Evolutionary conservation across 2,329 filamentous ascomycete genomes (phyloP), one percentile per base, ranked within the genome.

Genomic region (Cadophora malorum): DNA sequence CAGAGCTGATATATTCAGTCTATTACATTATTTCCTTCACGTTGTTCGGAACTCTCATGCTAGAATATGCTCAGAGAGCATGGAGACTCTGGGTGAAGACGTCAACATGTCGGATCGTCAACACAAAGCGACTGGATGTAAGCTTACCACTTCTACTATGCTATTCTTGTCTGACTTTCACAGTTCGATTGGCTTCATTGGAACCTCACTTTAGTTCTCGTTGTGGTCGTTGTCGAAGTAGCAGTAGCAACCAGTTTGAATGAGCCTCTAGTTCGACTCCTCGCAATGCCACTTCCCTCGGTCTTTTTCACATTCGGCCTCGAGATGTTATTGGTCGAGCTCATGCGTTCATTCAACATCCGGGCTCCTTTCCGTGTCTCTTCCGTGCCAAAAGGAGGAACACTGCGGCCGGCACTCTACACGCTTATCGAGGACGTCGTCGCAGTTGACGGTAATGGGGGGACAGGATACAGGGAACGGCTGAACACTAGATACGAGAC

Each of bases 131-230:
- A 59, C 76, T 74, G 67, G 81, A 81, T 67, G 78, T 79, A 67
- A 66, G 77, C n/a, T n/a, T 35, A 35, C 52, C 14, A 14, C 9
- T 19, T 10, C 28, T 23, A 12, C 19, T 3, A 10, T 5, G 2
- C 19, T 28, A 64, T 74, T 61, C 16, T 70, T 38, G 67, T 68
- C 70, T 78, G 28, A 28, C 28, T n/a, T 45, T 50, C 3, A 23
- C 21, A 84, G 75, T 79, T 87, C 19, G 85, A 87, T 67, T 86
- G 81, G 79, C 86, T 87, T 74, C 85, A 87, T 67, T 86, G 84
- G 85, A 86, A 85, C 70, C 81, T 86, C 56, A 82, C 82, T 3
- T 73, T 85, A 2, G 84, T 81, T 14, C 86, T 85, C 84, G 79
- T 86, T 59, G 82, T 85, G 66, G 80, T 87, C 73, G 86, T 86